These are phyloP conservation scores for Wickerhamomyces subpelliculosus DNA, from an alignment of 805 yeast genomes.

Conservation along the genomic window DNA sequence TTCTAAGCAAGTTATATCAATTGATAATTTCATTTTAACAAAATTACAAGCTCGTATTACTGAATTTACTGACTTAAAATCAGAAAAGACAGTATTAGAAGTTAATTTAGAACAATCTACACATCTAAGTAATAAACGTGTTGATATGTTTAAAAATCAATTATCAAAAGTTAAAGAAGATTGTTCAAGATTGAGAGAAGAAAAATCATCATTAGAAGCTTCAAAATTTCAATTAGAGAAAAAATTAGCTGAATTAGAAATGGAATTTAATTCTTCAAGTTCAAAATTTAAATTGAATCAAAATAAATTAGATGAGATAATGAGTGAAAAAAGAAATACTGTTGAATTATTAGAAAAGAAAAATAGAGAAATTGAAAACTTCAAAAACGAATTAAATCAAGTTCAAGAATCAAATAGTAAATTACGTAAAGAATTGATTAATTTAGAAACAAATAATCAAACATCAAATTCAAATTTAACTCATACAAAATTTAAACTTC, in stretches of 20 bases:
- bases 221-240: slow-evolving; percentile 17
- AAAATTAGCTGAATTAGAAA: slow-evolving; percentile 11
- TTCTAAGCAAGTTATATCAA: slow-evolving; percentile 11
- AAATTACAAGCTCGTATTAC: slow-evolving; percentile 24
- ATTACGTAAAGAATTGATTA: slow-evolving; percentile 33
- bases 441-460: slow-evolving; percentile 30
- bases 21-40: slow-evolving; percentile 17
- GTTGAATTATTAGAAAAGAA: slow-evolving; percentile 29
- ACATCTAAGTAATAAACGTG: slow-evolving; percentile 26
- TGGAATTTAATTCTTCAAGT: slow-evolving; percentile 2
- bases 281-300: slow-evolving; percentile 5
- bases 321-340: slow-evolving; percentile 23
- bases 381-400: slow-evolving; percentile 32
- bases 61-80: slow-evolving; percentile 29
- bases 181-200: slow-evolving; percentile 16
- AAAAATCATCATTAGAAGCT: slow-evolving; percentile 14
- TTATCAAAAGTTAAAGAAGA: slow-evolving; percentile 17
- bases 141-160: slow-evolving; percentile 26
- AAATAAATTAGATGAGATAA: slow-evolving; percentile 9
- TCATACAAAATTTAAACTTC: slow-evolving; percentile 26
- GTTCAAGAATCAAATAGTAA: slow-evolving; percentile 28
- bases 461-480: slow-evolving; percentile 21
- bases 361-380: slow-evolving; percentile 27
- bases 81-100: slow-evolving; percentile 30
- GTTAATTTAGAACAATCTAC: slow-evolving; percentile 35